Percentiles rank a stretch among this genome's conserved stretches.
These are phyloP conservation scores for Vachellia pachyceras DNA, from an alignment of 306 rosid species.

Conservation along the genomic window DNA sequence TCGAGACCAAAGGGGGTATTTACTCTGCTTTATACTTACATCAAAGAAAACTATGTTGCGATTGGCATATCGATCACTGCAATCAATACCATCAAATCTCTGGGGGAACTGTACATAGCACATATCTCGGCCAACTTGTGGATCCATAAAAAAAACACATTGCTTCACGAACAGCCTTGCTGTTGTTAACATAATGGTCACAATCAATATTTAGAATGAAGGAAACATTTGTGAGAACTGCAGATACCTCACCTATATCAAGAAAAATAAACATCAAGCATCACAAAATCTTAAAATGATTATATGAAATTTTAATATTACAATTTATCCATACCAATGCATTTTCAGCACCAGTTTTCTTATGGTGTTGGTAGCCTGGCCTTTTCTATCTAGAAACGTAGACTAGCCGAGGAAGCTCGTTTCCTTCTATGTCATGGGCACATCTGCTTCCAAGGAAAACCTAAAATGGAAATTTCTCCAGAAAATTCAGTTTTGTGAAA, in stretches of 20 bases:
- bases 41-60: slow-evolving; percentile 98
- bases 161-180: slow-evolving; percentile 95
- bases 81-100: slow-evolving; percentile 98
- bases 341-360: slow-evolving; percentile 99
- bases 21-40: slow-evolving; percentile 60
- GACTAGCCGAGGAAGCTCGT: slow-evolving; percentile 89
- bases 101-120: slow-evolving; percentile 98
- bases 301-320: slow-evolving; percentile 19
- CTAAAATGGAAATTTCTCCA: slow-evolving; percentile 44
- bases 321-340: slow-evolving; percentile 65
- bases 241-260: slow-evolving; percentile 90
- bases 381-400: slow-evolving; percentile 99
- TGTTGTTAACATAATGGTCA: slow-evolving; percentile 96
- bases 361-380: slow-evolving; percentile 98
- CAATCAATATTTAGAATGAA: slow-evolving; percentile 97
- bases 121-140: slow-evolving; percentile 77
- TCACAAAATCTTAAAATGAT: slow-evolving; percentile 34
- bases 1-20: neutral
- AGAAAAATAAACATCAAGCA: slow-evolving; percentile 39
- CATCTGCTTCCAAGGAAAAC: slow-evolving; percentile 92
- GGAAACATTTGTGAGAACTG: slow-evolving; percentile 96
- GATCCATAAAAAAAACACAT: slow-evolving; percentile 99
- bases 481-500: slow-evolving; percentile 10
- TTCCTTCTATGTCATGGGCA: slow-evolving; percentile 80
- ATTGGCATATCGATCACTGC: slow-evolving; percentile 97